These are phyloP conservation scores for Colletotrichum sp. DNA, from an alignment of 2,329 filamentous ascomycete genomes.

Conservation along the genomic window DNA sequence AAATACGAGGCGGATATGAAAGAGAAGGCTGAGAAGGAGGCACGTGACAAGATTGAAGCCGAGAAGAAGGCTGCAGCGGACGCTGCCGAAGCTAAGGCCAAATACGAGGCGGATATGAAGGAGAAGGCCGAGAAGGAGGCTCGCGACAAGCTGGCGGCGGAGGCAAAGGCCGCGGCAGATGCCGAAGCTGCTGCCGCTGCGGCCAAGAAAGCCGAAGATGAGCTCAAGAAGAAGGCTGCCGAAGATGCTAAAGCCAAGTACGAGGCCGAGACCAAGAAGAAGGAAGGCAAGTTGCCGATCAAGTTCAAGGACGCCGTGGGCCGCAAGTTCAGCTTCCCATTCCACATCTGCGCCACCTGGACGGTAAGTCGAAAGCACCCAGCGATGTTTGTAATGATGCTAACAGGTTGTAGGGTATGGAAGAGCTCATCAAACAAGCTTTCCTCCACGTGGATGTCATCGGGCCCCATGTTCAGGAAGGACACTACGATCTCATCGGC, in stretches of 20 bases:
- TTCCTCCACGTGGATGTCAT: slow-evolving; percentile 81
- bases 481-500: slow-evolving; percentile 81
- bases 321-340: slow-evolving; percentile 92
- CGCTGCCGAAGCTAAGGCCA: slow-evolving; percentile 26
- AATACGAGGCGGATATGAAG: slow-evolving; percentile 31
- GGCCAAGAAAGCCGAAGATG: slow-evolving; percentile 56
- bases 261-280: slow-evolving; percentile 53
- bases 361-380: slow-evolving; percentile 58
- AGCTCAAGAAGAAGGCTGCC: slow-evolving; percentile 59
- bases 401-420: slow-evolving; percentile 72
- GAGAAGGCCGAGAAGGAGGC: slow-evolving; percentile 44
- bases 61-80: slow-evolving; percentile 32
- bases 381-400: not conserved
- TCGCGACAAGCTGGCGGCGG: slow-evolving; percentile 43
- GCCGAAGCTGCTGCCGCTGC: slow-evolving; percentile 44
- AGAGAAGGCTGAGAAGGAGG: slow-evolving; percentile 38
- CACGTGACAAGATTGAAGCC: slow-evolving; percentile 32
- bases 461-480: slow-evolving; percentile 76
- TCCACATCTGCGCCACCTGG: slow-evolving; percentile 84
- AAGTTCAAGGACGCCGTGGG: slow-evolving; percentile 92
- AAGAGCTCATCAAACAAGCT: slow-evolving; percentile 84
- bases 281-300: slow-evolving; percentile 71
- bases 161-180: slow-evolving; percentile 39
- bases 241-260: slow-evolving; percentile 58
- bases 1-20: slow-evolving; percentile 30